Base-by-base conservation (phyloP, 108 stramenopile genomes). In the Cylindrotheca fusiformis region DNA sequence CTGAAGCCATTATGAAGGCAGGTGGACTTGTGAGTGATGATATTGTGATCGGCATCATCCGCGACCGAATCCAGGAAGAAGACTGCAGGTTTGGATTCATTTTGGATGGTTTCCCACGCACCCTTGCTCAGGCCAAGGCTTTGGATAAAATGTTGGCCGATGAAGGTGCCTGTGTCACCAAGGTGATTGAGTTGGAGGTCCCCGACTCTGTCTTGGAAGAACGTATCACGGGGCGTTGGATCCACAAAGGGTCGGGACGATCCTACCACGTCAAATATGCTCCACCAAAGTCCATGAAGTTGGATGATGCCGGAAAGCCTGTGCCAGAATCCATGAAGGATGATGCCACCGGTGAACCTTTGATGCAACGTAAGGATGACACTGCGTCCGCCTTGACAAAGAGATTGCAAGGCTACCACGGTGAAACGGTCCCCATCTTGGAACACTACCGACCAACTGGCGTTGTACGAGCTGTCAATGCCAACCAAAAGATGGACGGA, bases 21-120 rank as follows among this genome's bases (percentile, higher is more conserved):
- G 99, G 99, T 52, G 91, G 91, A 28, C 74, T 97, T 29, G 99
- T 98, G 52, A 80, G 84, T 30, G 95, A 98, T 62, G 97, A 98
- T n/a, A 88, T 98, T 58, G 95, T 98, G 32, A 89, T 96, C 22
- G 95, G 94, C 1, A 96, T 97, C 77, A 94, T 97, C 60, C 80
- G 82, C n/a, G 97, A 97, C 50, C 85, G 93, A 27, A 96, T 99
- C 76, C 53, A 89, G 48, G 80, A 92, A 27, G 78, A 76, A 3
- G 97, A 97, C 57, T 98, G 98, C 81, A 63, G 68, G 48, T 87
- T 93, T 68, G 99, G 99, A 24, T 99, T 99, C 81, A 97, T 99
- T 67, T 85, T 99, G 45, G 82, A 83, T 58, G 99, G 99, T 27
- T 99, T 99, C 79, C 98, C 97, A 17, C 96, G 98, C 52, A 99